phyloP scores from a whole-genome alignment of 2,329 filamentous ascomycete species.

The Curvularia hawaiiensis region DNA sequence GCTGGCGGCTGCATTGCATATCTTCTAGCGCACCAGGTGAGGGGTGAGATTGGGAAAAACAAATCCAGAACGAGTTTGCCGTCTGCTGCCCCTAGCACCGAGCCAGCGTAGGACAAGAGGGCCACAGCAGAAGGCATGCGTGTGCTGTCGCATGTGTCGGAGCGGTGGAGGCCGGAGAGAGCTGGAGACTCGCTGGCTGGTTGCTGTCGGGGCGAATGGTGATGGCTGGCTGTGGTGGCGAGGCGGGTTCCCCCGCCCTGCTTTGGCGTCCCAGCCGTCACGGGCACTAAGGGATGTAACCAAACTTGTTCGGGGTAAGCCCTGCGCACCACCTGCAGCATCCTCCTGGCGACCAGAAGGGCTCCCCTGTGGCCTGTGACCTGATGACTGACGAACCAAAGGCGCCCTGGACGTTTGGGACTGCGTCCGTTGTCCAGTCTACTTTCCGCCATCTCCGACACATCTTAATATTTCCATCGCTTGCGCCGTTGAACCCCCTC shows the following conservation, averaged over 20 bases:
- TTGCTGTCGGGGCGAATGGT: not conserved
- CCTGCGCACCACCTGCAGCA: slow-evolving; percentile 23
- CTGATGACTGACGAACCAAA: slow-evolving; percentile 28
- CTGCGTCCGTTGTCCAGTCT: slow-evolving; percentile 17
- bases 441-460: slow-evolving; percentile 20
- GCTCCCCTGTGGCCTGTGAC: slow-evolving; percentile 26
- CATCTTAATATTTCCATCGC: slow-evolving; percentile 18
- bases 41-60: not conserved
- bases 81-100: not conserved
- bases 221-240: slow-evolving; percentile 8
- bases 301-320: slow-evolving; percentile 15
- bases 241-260: slow-evolving; percentile 27
- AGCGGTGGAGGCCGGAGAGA: not conserved
- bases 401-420: slow-evolving; percentile 16
- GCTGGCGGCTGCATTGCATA: slow-evolving; percentile 19
- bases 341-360: slow-evolving; percentile 29
- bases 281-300: slow-evolving; percentile 25
- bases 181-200: slow-evolving; percentile 1
- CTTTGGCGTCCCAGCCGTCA: slow-evolving; percentile 20
- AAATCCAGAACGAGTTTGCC: not conserved
- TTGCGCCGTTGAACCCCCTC: slow-evolving; percentile 14
- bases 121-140: not conserved
- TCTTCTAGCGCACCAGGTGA: slow-evolving; percentile 11
- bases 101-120: not conserved
- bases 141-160: not conserved